Evolutionary conservation across 768 basidiomycete genomes (phyloP), one percentile per base, ranked within the genome.

Genomic region (Clavaria fumosa): DNA sequence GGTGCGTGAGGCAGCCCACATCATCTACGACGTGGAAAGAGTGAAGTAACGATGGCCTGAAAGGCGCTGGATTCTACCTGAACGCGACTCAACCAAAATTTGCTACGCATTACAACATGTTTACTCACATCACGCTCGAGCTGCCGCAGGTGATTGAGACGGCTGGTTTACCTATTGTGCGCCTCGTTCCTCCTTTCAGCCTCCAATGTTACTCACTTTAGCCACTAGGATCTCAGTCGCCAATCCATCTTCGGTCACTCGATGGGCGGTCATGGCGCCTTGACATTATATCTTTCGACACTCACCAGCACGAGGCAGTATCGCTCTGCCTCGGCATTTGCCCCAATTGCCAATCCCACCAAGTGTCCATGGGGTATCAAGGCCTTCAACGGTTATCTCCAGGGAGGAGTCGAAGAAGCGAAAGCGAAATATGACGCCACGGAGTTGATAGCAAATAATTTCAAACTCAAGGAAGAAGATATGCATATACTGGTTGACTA

Each of bases 231-330:
- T 62, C 67, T 78, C 46, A 66, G 62, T 22, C 75, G 82, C 35
- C 76, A 84, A 52, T 89, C 88, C 15, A 78, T 97, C 49, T 82
- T 88, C 51, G 95, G 95, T 7, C 95, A 99, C 58, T 89, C 84
- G 31, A 99, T 97, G 95, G 88, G 85, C 40, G 95, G 95, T 2
- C 90, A 95, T 52, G 95, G 95, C 5, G 89, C 95, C 9, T 68
- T 99, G 19, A 81, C 82, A 11, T 59, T 96, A 26, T 96, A 96
- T 58, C 76, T 97, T 31, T 65, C 74, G 38, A n/a, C n/a, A n/a
- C n/a, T n/a, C n/a, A 78, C 85, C 44, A 63, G 69, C 40, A 61
- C 61, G 5, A 75, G 73, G 53, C 68, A 69, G 45, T 97, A 82
- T 59, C 72, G 74, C 37, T 93, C 89, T 14, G 83, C 72, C 5